Base-by-base conservation (phyloP, 495 filamentous ascomycete genomes). In the Tuber umbilicatum region DNA sequence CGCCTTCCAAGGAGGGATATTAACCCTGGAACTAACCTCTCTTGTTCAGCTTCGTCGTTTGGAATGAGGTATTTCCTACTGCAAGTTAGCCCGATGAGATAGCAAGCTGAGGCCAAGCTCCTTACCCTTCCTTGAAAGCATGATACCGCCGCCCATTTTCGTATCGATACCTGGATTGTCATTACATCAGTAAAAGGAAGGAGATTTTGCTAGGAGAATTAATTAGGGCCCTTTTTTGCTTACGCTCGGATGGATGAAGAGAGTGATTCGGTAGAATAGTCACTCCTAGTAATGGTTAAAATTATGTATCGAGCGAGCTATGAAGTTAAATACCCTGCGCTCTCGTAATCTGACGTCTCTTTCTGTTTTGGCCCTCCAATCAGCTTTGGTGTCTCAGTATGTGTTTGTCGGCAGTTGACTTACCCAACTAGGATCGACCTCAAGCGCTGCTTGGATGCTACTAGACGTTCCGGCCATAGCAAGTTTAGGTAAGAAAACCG, bases 41-140 rank as follows among this genome's bases (percentile, higher is more conserved):
- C 76, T 45, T 79, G 77, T 45, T 80, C 79, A 6, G 73, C 23
- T 70, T 80, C 86, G 74, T 89, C 87, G 76, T 89, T 89, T 7
- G 88, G 88, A 68, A 89, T 82, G 0, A 84, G 77, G 74, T 90
- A 89, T 60, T 83, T 80, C 17, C 88, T 79, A 23, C 35, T 10
- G 0, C 71, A 41, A 12, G 27, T 40, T 60, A 70, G 38, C 40
- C 23, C 42, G 4, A 31, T 35, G 0, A 2, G 40, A 31, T 9
- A 37, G 16, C 21, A 68, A 37, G 39, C 40, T 16, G 39, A 39
- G 41, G 12, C n/a, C 17, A 68, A 4, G 70, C 41, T 19, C 23
- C 76, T 7, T 64, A 78, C 77, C 76, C 76, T 31, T 77, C 76
- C 35, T 75, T 70, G 64, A 70, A 78, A 17, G 72, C 77, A 38